Percentiles rank a stretch among this genome's conserved stretches.
These are phyloP conservation scores for Goffeauzyma gilvescens DNA, from an alignment of 768 basidiomycete species.

Conservation along the genomic window DNA sequence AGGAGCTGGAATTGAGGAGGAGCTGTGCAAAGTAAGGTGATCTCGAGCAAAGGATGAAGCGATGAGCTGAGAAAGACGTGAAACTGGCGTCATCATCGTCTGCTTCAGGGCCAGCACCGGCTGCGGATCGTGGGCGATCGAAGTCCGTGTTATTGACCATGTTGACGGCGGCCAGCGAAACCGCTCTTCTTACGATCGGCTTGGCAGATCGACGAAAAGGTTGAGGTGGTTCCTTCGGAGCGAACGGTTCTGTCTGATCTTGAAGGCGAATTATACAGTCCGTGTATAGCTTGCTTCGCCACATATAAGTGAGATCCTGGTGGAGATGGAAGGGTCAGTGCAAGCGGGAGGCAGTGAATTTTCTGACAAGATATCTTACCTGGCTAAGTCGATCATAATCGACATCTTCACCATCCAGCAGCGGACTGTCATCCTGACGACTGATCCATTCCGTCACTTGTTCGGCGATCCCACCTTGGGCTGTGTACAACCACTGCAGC, in stretches of 20 bases:
- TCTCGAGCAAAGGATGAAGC: slow-evolving; percentile 77
- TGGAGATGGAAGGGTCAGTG: too few relatives aligned
- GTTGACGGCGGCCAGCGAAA: slow-evolving; percentile 5
- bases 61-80: slow-evolving; percentile 75
- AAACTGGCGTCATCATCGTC: slow-evolving; percentile 39
- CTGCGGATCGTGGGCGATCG: slow-evolving; percentile 27
- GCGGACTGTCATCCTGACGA: background rate
- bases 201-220: slow-evolving; percentile 35
- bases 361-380: too few relatives aligned
- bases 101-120: slow-evolving; percentile 16
- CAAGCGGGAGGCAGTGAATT: too few relatives aligned
- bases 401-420: background rate
- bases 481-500: slow-evolving; percentile 87
- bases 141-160: slow-evolving; percentile 5
- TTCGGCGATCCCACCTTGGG: slow-evolving; percentile 58
- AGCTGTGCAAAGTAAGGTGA: slow-evolving; percentile 69
- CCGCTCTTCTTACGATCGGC: background rate
- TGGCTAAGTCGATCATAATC: background rate
- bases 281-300: slow-evolving; percentile 81
- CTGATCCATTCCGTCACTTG: slow-evolving; percentile 40
- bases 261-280: slow-evolving; percentile 48
- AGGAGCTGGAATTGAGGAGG: slow-evolving; percentile 47
- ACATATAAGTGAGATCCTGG: slow-evolving; percentile 80
- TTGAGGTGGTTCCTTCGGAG: slow-evolving; percentile 35
- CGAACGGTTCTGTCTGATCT: slow-evolving; percentile 51